A percentile compares a stretch with the other conserved stretches of the same genome.
These are phyloP conservation scores for Globisporangium viniferum DNA, from an alignment of 352 stramenopile genomes.

Conservation along the genomic window DNA sequence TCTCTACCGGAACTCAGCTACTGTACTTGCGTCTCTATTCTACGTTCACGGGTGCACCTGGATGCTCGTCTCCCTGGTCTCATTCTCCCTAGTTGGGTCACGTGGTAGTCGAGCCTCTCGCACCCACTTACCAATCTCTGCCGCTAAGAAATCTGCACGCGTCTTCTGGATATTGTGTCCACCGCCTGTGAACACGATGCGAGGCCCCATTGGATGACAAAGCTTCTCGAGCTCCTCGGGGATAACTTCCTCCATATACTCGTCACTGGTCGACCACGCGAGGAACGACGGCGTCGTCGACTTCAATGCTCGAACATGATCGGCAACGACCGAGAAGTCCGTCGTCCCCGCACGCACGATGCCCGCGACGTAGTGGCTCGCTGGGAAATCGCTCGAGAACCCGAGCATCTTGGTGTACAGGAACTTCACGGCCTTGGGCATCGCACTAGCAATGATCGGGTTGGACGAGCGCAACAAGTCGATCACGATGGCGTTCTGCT, in stretches of 20 bases:
- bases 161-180: conserved; percentile 71
- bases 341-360: conserved; percentile 40
- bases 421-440: conserved; percentile 24
- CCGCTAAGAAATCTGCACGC: conserved; percentile 27
- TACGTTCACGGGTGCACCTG: background rate
- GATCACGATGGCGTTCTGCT: conserved; percentile 30
- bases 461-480: conserved; percentile 22
- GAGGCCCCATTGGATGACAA: conserved; percentile 27
- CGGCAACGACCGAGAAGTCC: conserved; percentile 34
- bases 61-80: background rate
- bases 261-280: conserved; percentile 44
- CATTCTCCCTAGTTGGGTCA: background rate
- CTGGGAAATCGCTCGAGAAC: conserved; percentile 23
- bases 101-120: conserved; percentile 12
- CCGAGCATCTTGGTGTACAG: conserved; percentile 37
- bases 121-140: conserved; percentile 25
- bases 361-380: conserved; percentile 36
- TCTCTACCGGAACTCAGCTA: too few species aligned
- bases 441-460: conserved; percentile 15
- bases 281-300: conserved; percentile 31
- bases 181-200: conserved; percentile 34
- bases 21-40: background rate
- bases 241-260: conserved; percentile 46
- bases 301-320: conserved; percentile 24
- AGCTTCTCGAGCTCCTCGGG: conserved; percentile 27